Conservation (phyloP, 1,139 yeast species). For the Suhomyces taliae region DNA sequence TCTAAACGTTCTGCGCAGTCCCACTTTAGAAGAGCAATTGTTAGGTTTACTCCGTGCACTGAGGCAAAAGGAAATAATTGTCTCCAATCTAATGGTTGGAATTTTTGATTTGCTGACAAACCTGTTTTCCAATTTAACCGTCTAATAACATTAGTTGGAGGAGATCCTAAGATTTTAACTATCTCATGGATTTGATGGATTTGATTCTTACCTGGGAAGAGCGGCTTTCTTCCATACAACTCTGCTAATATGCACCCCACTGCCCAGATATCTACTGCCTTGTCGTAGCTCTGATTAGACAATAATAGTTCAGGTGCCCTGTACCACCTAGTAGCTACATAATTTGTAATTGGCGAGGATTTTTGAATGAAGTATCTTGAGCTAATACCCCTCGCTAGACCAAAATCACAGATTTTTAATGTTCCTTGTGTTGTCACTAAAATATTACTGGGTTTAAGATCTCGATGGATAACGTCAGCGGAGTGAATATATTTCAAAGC, state of each 20-base stretch:
- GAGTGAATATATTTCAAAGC: conserved; percentile 83
- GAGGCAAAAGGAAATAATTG: conserved; percentile 62
- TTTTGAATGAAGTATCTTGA: conserved; percentile 39
- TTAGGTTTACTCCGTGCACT: conserved; percentile 43
- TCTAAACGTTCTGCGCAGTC: conserved; percentile 48
- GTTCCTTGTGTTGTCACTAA: conserved; percentile 70
- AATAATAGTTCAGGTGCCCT: conserved; percentile 89
- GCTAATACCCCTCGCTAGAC: conserved; percentile 76
- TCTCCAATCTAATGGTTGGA: conserved; percentile 44
- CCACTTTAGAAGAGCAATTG: conserved; percentile 61
- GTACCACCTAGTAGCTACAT: conserved; percentile 95
- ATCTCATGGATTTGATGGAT: conserved; percentile 64
- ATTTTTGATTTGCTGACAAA: conserved; percentile 40
- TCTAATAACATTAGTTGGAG: conserved; percentile 41
- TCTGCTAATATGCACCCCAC: conserved; percentile 80
- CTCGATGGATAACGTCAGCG: conserved; percentile 83
- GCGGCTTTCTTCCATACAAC: conserved; percentile 67
- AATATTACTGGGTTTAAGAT: conserved; percentile 82
- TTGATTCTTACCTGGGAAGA: conserved; percentile 71
- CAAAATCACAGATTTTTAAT: conserved; percentile 83
- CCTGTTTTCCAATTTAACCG: conserved; percentile 34
- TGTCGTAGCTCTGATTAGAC: conserved; percentile 53
- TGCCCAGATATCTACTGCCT: conserved; percentile 77
- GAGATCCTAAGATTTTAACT: conserved; percentile 63
- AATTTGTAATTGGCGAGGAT: conserved; percentile 61